Evolutionary conservation across 1,284 basidiomycete species (phyloP).

Genomic region (Marasmius oreades): DNA sequence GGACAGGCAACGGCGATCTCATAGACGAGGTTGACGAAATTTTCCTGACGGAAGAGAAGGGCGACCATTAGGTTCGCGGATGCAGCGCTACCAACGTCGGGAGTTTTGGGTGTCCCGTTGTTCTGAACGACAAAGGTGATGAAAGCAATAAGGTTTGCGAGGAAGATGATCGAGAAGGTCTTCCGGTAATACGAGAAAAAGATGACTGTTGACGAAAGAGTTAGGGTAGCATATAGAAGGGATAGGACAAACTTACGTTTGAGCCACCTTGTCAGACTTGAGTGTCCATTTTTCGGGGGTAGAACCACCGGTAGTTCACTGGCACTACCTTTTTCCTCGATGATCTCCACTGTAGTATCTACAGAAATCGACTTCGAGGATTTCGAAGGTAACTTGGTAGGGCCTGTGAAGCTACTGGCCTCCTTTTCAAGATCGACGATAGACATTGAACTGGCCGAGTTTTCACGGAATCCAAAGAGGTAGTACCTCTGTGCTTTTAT

Average conservation of each 20-base stretch:
- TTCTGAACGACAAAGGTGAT: conserved; percentile 15
- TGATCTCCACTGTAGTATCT: background rate
- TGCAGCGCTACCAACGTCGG: conserved; percentile 29
- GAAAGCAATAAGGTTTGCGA: conserved; percentile 20
- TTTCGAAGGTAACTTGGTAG: background rate
- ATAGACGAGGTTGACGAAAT: conserved; percentile 33
- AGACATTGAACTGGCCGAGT: background rate
- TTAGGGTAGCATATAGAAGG: background rate
- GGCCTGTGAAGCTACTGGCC: background rate
- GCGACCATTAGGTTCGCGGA: conserved; percentile 33
- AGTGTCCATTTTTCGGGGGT: conserved; percentile 13
- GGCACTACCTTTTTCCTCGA: background rate
- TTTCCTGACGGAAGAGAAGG: conserved; percentile 34
- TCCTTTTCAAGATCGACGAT: background rate
- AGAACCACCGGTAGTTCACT: background rate
- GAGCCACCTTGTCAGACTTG: conserved; percentile 17
- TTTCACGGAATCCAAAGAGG: too few species aligned
- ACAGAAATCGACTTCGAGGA: background rate
- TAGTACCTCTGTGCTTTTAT: too few species aligned
- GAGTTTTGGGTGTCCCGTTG: conserved; percentile 22
- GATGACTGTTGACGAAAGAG: conserved; percentile 22
- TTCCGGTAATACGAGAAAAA: conserved; percentile 26
- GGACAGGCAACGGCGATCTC: conserved; percentile 28
- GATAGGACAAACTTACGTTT: conserved; percentile 10
- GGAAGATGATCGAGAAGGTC: conserved; percentile 25